These are phyloP conservation scores for Candida andamanensis DNA, from an alignment of 805 yeast species.

Conservation along the genomic window DNA sequence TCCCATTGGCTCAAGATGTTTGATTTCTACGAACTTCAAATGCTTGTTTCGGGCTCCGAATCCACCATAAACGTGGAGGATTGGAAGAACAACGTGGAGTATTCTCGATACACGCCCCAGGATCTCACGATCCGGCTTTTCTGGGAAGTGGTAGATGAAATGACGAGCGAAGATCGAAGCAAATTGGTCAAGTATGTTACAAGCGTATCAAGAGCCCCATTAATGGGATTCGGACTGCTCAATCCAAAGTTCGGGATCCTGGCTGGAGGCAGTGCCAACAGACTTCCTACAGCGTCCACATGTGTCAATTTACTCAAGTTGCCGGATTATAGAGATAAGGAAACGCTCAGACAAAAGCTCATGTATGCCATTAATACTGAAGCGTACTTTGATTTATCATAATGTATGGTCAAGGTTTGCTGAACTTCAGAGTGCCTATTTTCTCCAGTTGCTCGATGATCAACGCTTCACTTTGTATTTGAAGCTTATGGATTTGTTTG, in stretches of 20 bases:
- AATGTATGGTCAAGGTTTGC: too few relatives aligned
- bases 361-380: slow-evolving; percentile 75
- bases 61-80: slow-evolving; percentile 68
- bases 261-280: slow-evolving; percentile 49
- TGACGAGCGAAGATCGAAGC: slow-evolving; percentile 56
- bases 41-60: slow-evolving; percentile 76
- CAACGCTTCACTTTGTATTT: too few relatives aligned
- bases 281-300: slow-evolving; percentile 90
- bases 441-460: too few relatives aligned
- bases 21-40: slow-evolving; percentile 77
- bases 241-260: slow-evolving; percentile 78
- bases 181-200: slow-evolving; percentile 83
- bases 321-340: slow-evolving; percentile 72
- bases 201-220: slow-evolving; percentile 86
- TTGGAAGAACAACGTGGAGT: slow-evolving; percentile 54
- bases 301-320: slow-evolving; percentile 84
- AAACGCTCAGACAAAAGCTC: slow-evolving; percentile 54
- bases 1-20: slow-evolving; percentile 80
- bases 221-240: slow-evolving; percentile 74
- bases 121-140: slow-evolving; percentile 61
- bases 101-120: slow-evolving; percentile 55
- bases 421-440: too few relatives aligned
- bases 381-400: slow-evolving; percentile 84
- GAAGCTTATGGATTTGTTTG: too few relatives aligned
- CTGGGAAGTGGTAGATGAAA: slow-evolving; percentile 73